A percentile compares a stretch with the other conserved stretches of the same genome.
Evolutionary conservation across 768 basidiomycete genomes (phyloP).

Genomic region (Suillus luteus): DNA sequence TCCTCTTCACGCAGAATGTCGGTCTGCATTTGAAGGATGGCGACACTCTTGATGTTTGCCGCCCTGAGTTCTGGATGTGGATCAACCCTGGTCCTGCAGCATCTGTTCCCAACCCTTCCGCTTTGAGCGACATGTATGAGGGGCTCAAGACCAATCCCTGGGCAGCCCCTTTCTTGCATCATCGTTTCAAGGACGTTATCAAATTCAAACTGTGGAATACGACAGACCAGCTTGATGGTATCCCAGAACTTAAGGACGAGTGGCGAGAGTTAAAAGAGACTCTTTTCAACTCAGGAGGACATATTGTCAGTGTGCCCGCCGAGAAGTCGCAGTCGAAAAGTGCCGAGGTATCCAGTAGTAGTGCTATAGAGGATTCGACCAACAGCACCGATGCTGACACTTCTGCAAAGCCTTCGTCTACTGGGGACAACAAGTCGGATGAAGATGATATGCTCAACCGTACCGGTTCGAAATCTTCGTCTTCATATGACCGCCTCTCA

Average conservation of each 20-base stretch:
- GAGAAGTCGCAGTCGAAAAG: conserved; percentile 37
- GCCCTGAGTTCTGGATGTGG: conserved; percentile 97
- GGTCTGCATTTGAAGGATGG: conserved; percentile 69
- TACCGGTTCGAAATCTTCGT: conserved; percentile 84
- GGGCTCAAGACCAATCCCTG: conserved; percentile 85
- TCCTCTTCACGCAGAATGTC: conserved; percentile 94
- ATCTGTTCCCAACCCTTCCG: conserved; percentile 81
- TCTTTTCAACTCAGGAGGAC: conserved; percentile 87
- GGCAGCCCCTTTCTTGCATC: conserved; percentile 94
- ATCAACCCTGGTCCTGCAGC: conserved; percentile 98
- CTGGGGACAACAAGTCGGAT: conserved; percentile 35
- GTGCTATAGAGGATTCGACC: conserved; percentile 19
- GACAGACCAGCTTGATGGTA: conserved; percentile 91
- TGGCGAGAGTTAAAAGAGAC: conserved; percentile 78
- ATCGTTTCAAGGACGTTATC: conserved; percentile 87
- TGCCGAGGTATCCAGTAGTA: conserved; percentile 23
- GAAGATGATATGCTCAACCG: conserved; percentile 70
- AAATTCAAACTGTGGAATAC: conserved; percentile 99
- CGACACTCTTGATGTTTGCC: conserved; percentile 52
- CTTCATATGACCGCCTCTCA: conserved; percentile 87
- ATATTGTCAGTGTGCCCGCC: conserved; percentile 65
- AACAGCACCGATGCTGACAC: conserved; percentile 26
- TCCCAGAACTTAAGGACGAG: conserved; percentile 86
- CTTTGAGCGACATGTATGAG: conserved; percentile 79
- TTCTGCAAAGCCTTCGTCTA: conserved; percentile 23